These are phyloP conservation scores for Leersia perrieri DNA, from an alignment of 176 grass and related monocot species.

Conservation along the genomic window DNA sequence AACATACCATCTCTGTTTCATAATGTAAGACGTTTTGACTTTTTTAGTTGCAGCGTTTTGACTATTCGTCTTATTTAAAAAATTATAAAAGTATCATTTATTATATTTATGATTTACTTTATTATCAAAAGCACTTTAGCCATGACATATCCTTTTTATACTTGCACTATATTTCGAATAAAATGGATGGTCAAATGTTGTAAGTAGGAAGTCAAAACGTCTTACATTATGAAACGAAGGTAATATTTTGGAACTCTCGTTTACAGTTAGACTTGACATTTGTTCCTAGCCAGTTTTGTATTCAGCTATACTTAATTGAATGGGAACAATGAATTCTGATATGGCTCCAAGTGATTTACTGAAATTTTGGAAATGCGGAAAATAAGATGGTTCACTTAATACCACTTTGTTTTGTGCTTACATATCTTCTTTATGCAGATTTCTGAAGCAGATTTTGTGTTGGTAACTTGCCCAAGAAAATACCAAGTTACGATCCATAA, in stretches of 20 bases:
- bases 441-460: slow-evolving; percentile 61
- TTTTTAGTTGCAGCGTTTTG: no score
- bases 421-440: slow-evolving; percentile 44
- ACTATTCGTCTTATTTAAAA: no score
- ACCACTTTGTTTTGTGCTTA: background rate
- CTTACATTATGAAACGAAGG: no score
- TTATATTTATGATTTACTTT: no score
- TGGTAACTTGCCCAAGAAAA: slow-evolving; percentile 72
- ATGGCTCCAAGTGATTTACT: background rate
- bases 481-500: slow-evolving; percentile 50
- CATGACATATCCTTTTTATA: no score
- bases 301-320: background rate
- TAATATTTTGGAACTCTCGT: background rate
- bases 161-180: no score
- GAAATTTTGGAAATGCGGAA: background rate
- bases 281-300: background rate
- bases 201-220: no score
- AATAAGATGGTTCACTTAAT: background rate
- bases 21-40: no score
- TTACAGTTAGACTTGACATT: background rate
- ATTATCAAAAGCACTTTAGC: no score
- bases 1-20: no score
- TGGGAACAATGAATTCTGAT: background rate
- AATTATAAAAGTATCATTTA: no score
- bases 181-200: no score